phyloP scores from a whole-genome alignment of 768 basidiomycete species.

The Tephrocybe sp. region DNA sequence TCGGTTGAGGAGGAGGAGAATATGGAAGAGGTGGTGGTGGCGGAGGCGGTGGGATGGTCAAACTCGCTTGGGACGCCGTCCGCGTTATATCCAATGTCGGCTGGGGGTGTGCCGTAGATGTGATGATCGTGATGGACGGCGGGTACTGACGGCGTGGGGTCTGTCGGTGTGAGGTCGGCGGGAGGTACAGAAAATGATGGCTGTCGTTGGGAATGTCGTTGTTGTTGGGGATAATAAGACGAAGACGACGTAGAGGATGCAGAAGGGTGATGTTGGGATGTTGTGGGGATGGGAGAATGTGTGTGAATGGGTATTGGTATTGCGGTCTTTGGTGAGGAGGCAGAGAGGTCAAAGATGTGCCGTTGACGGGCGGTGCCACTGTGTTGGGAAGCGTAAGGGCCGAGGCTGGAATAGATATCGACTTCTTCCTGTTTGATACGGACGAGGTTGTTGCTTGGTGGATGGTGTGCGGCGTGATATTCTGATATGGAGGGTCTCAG shows the following conservation, averaged over 20 bases:
- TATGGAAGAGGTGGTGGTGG: too few relatives aligned
- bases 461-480: neutral
- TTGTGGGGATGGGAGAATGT: neutral
- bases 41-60: slow-evolving; percentile 8
- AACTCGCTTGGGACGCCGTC: slow-evolving; percentile 1
- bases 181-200: slow-evolving; percentile 8
- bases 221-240: slow-evolving; percentile 12
- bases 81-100: slow-evolving; percentile 6
- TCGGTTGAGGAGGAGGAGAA: too few relatives aligned
- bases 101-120: slow-evolving; percentile 4
- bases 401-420: slow-evolving; percentile 6
- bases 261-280: too few relatives aligned
- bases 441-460: neutral
- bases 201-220: slow-evolving; percentile 5
- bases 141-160: neutral
- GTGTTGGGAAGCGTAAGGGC: slow-evolving; percentile 1
- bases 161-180: slow-evolving; percentile 6
- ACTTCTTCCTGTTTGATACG: slow-evolving; percentile 13
- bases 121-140: neutral
- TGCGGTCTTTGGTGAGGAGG: slow-evolving; percentile 1
- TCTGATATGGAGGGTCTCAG: slow-evolving; percentile 9
- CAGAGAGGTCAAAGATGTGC: slow-evolving; percentile 17
- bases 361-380: slow-evolving; percentile 8
- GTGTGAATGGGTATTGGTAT: slow-evolving; percentile 5
- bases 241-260: neutral